Evolutionary conservation across 768 basidiomycete species (phyloP).

Genomic region (Auricularia cornea): DNA sequence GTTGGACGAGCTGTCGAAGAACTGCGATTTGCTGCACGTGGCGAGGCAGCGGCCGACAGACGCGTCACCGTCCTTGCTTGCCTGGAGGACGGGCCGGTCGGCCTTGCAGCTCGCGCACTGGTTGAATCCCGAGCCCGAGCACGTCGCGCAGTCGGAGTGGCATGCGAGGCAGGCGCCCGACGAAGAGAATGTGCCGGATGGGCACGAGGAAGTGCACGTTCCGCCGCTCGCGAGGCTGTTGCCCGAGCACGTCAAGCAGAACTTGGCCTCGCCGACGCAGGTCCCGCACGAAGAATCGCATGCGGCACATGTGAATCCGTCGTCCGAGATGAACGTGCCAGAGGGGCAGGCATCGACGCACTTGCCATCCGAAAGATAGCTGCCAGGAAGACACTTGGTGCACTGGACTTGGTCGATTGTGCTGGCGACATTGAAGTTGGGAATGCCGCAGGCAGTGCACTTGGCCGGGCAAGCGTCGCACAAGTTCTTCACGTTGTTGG

Average conservation of each 20-base stretch:
- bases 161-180: conserved; percentile 63
- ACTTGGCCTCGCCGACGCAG: conserved; percentile 57
- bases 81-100: conserved; percentile 56
- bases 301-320: conserved; percentile 68
- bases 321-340: conserved; percentile 62
- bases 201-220: conserved; percentile 68
- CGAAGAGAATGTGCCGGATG: conserved; percentile 59
- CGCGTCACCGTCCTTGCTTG: neutral
- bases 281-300: conserved; percentile 69
- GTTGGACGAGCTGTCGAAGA: conserved; percentile 55
- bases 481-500: conserved; percentile 72
- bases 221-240: conserved; percentile 62
- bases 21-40: conserved; percentile 65
- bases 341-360: conserved; percentile 66
- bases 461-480: conserved; percentile 83
- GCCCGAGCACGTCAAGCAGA: conserved; percentile 66
- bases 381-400: conserved; percentile 71
- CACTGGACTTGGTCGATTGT: conserved; percentile 60
- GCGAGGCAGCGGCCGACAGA: conserved; percentile 65
- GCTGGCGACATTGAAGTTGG: conserved; percentile 62
- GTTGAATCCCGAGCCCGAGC: conserved; percentile 68
- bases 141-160: conserved; percentile 80
- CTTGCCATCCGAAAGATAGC: conserved; percentile 56
- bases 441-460: conserved; percentile 70
- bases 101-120: conserved; percentile 69